Conservation (phyloP, 2,329 filamentous ascomycete species). For the Trichoderma arundinaceum region DNA sequence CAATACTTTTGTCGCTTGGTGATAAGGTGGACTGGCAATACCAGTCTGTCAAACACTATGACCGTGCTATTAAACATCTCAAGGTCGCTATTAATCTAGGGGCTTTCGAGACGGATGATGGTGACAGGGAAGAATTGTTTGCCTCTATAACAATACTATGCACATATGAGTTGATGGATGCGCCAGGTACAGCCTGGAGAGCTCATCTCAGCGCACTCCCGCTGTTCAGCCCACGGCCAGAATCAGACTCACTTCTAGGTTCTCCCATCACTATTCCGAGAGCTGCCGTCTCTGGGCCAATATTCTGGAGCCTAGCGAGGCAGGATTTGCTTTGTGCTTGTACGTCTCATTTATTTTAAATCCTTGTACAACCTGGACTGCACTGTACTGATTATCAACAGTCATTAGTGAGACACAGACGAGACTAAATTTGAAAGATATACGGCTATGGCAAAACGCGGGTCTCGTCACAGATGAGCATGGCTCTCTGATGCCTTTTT, state of each 20-base stretch:
- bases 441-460: conserved; percentile 22
- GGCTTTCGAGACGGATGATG: conserved; percentile 19
- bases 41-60: conserved; percentile 21
- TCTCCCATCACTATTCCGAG: conserved; percentile 23
- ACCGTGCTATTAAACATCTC: conserved; percentile 14
- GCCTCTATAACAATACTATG: conserved; percentile 19
- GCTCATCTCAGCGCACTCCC: conserved; percentile 26
- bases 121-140: conserved; percentile 18
- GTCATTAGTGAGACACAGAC: conserved; percentile 26
- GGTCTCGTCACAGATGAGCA: conserved; percentile 22
- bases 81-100: conserved; percentile 14
- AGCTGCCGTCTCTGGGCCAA: conserved; percentile 15
- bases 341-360: not conserved
- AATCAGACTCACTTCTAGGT: not conserved
- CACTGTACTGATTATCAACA: not conserved
- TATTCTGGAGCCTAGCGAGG: conserved; percentile 21
- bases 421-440: conserved; percentile 15
- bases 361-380: no score
- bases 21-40: conserved; percentile 19
- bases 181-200: conserved; percentile 21
- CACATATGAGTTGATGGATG: conserved; percentile 24
- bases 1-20: not conserved
- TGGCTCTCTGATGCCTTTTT: conserved; percentile 16
- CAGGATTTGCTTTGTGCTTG: conserved; percentile 22
- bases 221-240: not conserved